These are phyloP conservation scores for Trichoderma asperellum DNA, from an alignment of 2,329 filamentous ascomycete genomes.

Conservation along the genomic window DNA sequence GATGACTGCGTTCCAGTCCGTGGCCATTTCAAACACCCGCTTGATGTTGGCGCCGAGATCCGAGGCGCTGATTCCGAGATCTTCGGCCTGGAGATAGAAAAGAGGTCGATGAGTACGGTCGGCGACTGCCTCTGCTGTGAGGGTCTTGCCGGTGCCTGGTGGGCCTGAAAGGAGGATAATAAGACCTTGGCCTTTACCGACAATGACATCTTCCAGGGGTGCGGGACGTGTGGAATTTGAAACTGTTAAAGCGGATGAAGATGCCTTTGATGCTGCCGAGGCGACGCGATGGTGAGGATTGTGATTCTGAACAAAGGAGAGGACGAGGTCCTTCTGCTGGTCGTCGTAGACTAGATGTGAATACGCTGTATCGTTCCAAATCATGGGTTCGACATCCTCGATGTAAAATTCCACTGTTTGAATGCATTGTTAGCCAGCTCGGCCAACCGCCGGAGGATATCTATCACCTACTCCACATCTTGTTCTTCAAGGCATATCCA, in stretches of 20 bases:
- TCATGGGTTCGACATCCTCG: constrained; percentile 48
- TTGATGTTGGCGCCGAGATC: constrained; percentile 53
- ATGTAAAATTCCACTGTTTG: constrained; percentile 43
- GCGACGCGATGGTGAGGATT: constrained; percentile 29
- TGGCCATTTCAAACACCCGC: constrained; percentile 52
- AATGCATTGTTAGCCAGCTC: neutral
- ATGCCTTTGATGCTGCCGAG: constrained; percentile 14
- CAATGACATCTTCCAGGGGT: constrained; percentile 47
- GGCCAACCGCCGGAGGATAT: neutral
- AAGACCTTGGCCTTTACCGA: constrained; percentile 50
- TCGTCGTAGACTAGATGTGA: constrained; percentile 53
- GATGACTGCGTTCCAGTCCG: constrained; percentile 55
- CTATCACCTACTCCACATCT: constrained; percentile 47
- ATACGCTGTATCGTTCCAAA: constrained; percentile 52
- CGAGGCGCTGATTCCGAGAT: constrained; percentile 51
- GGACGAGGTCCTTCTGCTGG: constrained; percentile 52
- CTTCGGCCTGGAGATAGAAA: constrained; percentile 51
- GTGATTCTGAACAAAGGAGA: constrained; percentile 54
- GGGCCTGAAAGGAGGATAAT: constrained; percentile 52
- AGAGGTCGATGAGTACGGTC: constrained; percentile 50
- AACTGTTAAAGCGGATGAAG: constrained; percentile 5
- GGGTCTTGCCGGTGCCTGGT: constrained; percentile 53
- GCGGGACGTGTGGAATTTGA: constrained; percentile 18
- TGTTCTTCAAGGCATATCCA: constrained; percentile 53
- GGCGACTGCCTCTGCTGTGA: constrained; percentile 50